Conservation (phyloP, 1,139 yeast species). For the Debaryomycetaceae sp. region DNA sequence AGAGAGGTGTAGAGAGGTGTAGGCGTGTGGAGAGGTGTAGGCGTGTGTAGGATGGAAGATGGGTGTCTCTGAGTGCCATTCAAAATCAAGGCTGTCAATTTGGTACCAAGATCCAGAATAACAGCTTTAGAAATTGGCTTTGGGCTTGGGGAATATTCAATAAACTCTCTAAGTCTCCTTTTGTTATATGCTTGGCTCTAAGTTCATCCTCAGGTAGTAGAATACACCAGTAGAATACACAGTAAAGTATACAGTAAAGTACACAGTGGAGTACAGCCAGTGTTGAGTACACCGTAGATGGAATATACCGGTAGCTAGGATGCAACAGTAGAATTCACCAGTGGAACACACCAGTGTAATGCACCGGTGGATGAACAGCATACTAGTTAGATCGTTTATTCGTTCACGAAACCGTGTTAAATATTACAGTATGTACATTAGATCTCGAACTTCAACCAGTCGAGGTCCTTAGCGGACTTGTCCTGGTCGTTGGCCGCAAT, state of each 20-base stretch:
- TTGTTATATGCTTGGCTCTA: not conserved
- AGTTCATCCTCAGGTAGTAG: not conserved
- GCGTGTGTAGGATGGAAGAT: no score
- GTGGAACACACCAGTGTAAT: no score
- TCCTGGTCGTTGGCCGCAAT: conserved; percentile 10
- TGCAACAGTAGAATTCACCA: no score
- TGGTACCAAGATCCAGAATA: conserved; percentile 45
- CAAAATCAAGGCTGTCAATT: conserved; percentile 43
- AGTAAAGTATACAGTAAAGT: no score
- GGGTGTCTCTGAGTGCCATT: conserved; percentile 7
- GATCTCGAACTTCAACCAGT: conserved; percentile 47
- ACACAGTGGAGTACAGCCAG: no score
- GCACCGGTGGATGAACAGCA: no score
- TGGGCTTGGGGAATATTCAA: conserved; percentile 14
- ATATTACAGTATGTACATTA: conserved; percentile 10
- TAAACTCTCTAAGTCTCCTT: conserved; percentile 9
- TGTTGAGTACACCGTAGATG: no score
- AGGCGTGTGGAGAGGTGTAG: not conserved
- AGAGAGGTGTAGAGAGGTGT: not conserved
- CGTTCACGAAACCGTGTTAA: not conserved
- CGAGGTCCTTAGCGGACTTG: conserved; percentile 26
- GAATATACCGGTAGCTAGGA: no score
- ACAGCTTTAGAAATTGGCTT: conserved; percentile 26
- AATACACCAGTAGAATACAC: no score
- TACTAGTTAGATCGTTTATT: not conserved